These are phyloP conservation scores for Starmerella stellata DNA, from an alignment of 805 yeast genomes.

Conservation along the genomic window DNA sequence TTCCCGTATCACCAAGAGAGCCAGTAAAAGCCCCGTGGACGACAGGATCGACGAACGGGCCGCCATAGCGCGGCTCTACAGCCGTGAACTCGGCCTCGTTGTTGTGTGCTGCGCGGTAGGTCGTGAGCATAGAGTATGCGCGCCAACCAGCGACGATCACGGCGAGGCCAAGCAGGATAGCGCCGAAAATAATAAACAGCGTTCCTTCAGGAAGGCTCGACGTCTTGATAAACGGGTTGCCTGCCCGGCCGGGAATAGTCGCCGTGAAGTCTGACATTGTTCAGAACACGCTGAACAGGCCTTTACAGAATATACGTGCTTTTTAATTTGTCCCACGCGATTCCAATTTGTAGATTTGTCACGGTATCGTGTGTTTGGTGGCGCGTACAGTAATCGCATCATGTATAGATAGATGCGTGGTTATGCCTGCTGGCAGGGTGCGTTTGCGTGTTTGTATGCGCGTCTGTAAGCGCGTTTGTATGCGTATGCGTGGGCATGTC, in stretches of 20 bases:
- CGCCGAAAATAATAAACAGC: slow-evolving; percentile 67
- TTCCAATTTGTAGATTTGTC: too few species aligned
- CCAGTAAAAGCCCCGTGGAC: slow-evolving; percentile 9
- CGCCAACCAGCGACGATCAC: slow-evolving; percentile 37
- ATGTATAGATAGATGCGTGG: too few species aligned
- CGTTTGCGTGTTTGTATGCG: too few species aligned
- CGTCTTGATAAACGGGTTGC: slow-evolving; percentile 47
- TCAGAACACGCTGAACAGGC: too few species aligned
- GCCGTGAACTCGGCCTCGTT: slow-evolving; percentile 21
- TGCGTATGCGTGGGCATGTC: too few species aligned
- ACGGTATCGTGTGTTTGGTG: too few species aligned
- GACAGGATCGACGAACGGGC: slow-evolving; percentile 16
- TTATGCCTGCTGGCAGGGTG: too few species aligned
- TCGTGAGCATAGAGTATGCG: slow-evolving; percentile 28
- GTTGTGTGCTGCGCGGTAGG: slow-evolving; percentile 36
- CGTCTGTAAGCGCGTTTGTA: too few species aligned
- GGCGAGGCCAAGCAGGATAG: slow-evolving; percentile 42
- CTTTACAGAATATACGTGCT: too few species aligned
- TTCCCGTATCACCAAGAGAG: slow-evolving; percentile 11
- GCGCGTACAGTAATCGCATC: too few species aligned
- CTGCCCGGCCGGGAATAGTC: slow-evolving; percentile 37
- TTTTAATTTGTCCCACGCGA: too few species aligned
- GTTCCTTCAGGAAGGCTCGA: slow-evolving; percentile 49
- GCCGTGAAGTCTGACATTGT: slow-evolving; percentile 21
- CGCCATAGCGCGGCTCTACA: slow-evolving; percentile 15